Evolutionary conservation across 352 stramenopile genomes (phyloP).

Genomic region (Phytophthora boehmeriae): DNA sequence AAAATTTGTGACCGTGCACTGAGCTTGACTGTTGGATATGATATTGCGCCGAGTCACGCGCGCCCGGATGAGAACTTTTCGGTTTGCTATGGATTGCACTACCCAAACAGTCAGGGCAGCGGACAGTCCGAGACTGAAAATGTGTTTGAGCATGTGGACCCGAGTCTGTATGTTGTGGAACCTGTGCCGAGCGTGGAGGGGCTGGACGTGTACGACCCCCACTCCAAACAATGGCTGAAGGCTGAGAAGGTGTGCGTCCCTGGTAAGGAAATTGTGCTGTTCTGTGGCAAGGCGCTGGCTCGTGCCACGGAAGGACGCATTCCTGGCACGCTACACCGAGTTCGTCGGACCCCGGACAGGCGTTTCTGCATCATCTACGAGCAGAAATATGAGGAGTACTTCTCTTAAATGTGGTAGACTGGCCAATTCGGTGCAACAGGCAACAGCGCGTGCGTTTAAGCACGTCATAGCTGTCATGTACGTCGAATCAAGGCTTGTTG

Average conservation of each 20-base stretch:
- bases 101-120: slow-evolving; percentile 55
- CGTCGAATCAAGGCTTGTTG: no score
- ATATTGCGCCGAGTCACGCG: slow-evolving; percentile 29
- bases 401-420: slow-evolving; percentile 27
- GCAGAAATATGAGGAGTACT: slow-evolving; percentile 70
- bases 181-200: slow-evolving; percentile 57
- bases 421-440: not conserved
- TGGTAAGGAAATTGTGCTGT: slow-evolving; percentile 64
- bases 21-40: slow-evolving; percentile 56
- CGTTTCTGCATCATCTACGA: slow-evolving; percentile 73
- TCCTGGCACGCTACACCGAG: slow-evolving; percentile 56
- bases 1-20: slow-evolving; percentile 59
- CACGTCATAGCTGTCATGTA: not conserved
- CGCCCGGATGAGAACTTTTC: slow-evolving; percentile 57
- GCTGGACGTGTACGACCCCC: slow-evolving; percentile 60
- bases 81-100: slow-evolving; percentile 70
- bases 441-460: slow-evolving; percentile 1
- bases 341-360: slow-evolving; percentile 41
- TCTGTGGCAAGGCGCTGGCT: slow-evolving; percentile 59
- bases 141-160: slow-evolving; percentile 70
- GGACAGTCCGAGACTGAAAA: slow-evolving; percentile 63
- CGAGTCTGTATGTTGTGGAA: slow-evolving; percentile 64
- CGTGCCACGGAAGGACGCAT: slow-evolving; percentile 53
- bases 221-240: slow-evolving; percentile 59
- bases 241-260: slow-evolving; percentile 54